Conservation (phyloP, 345 rosid species). For the Fremontodendron californicum region DNA sequence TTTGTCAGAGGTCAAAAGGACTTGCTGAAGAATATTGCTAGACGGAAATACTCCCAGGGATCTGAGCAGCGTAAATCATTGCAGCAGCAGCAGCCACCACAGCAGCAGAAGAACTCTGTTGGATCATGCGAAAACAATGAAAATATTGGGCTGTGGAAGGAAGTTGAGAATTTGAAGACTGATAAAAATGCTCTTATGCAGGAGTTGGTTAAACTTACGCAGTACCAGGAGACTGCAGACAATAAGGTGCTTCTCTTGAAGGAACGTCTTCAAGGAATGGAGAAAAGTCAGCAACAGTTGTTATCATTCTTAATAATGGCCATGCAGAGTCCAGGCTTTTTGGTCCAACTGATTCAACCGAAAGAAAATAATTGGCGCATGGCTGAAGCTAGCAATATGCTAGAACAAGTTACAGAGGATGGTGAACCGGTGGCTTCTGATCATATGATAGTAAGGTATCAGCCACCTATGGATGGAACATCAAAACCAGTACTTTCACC, state of each 20-base stretch:
- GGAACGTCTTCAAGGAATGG: constrained; percentile 84
- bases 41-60: constrained; percentile 69
- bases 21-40: constrained; percentile 51
- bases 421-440: constrained; percentile 37
- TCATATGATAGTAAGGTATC: constrained; percentile 65
- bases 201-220: constrained; percentile 69
- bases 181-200: constrained; percentile 58
- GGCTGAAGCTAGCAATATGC: constrained; percentile 51
- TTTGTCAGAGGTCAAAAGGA: constrained; percentile 70
- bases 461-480: constrained; percentile 43
- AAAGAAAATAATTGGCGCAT: constrained; percentile 65
- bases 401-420: constrained; percentile 48
- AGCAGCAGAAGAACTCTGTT: constrained; percentile 27
- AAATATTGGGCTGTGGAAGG: constrained; percentile 51
- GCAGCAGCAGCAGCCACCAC: constrained; percentile 24
- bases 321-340: constrained; percentile 74
- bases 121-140: constrained; percentile 31
- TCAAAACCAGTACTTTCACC: constrained; percentile 29
- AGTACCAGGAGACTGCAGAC: constrained; percentile 65
- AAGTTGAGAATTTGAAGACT: constrained; percentile 74
- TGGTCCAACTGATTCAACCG: constrained; percentile 71
- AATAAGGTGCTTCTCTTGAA: constrained; percentile 56
- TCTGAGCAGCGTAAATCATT: constrained; percentile 39
- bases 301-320: constrained; percentile 90
- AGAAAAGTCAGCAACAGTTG: constrained; percentile 91